phyloP scores from a whole-genome alignment of 495 filamentous ascomycete genomes.

The Talaromyces wortmannii region DNA sequence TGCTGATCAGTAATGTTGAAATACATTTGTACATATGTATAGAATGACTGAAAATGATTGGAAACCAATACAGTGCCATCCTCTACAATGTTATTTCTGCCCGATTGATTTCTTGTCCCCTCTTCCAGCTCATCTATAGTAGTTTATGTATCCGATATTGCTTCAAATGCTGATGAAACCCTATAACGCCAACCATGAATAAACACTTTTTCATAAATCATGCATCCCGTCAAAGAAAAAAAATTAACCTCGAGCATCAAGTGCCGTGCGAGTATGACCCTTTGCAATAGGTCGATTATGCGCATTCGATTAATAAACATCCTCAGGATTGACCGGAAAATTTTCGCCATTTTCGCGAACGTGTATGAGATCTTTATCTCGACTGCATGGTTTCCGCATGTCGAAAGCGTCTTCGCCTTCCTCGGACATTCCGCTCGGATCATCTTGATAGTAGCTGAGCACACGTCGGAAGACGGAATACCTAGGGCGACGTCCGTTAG shows the following conservation, averaged over 20 bases:
- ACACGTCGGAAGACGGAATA: slow-evolving; percentile 82
- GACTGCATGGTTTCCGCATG: slow-evolving; percentile 87
- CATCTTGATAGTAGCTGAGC: slow-evolving; percentile 84
- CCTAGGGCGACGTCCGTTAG: slow-evolving; percentile 14
- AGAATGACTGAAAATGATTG: too few species aligned
- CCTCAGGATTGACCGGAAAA: slow-evolving; percentile 69
- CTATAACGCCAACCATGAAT: background rate
- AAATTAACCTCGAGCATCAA: too few species aligned
- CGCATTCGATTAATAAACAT: slow-evolving; percentile 61
- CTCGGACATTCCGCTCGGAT: slow-evolving; percentile 49
- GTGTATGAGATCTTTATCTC: slow-evolving; percentile 72
- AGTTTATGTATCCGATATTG: too few species aligned
- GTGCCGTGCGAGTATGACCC: background rate
- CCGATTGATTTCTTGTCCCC: too few species aligned
- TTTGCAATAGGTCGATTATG: slow-evolving; percentile 11
- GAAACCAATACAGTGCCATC: too few species aligned
- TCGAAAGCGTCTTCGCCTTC: slow-evolving; percentile 82
- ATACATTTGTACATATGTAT: too few species aligned
- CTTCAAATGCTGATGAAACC: too few species aligned
- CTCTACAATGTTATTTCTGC: too few species aligned
- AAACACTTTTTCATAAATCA: background rate
- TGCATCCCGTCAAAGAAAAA: background rate
- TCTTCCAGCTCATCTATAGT: too few species aligned
- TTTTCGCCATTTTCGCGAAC: slow-evolving; percentile 78
- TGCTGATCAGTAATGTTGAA: too few species aligned